These are phyloP conservation scores for Tetrastigma voinierianum DNA, from an alignment of 164 flowering plant species.

Conservation along the genomic window DNA sequence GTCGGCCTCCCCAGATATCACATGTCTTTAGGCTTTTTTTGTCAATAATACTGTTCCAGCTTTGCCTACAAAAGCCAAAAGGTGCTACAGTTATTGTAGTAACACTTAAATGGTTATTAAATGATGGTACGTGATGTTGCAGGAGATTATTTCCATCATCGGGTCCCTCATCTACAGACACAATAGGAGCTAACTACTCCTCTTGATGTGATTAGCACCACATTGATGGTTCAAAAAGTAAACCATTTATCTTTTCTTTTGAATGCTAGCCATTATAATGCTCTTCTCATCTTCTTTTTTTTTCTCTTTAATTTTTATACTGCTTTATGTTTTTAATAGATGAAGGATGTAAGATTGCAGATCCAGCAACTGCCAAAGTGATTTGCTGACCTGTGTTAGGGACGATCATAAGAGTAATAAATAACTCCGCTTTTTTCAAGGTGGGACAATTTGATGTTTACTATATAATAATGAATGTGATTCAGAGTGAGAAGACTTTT, in stretches of 20 bases:
- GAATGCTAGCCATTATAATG: background rate
- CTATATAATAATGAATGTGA: background rate
- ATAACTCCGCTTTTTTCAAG: slow-evolving; percentile 81
- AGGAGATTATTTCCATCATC: background rate
- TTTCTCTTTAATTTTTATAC: background rate
- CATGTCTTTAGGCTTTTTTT: too few relatives aligned
- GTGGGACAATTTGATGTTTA: slow-evolving; percentile 27
- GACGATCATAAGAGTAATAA: slow-evolving; percentile 77
- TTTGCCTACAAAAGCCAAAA: too few relatives aligned
- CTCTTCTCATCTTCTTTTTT: too few relatives aligned
- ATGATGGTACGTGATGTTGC: background rate
- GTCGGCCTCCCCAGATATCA: too few relatives aligned
- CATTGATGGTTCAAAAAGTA: slow-evolving; percentile 97
- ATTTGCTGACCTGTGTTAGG: slow-evolving; percentile 66
- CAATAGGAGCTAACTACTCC: slow-evolving; percentile 97
- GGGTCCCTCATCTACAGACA: slow-evolving; percentile 47
- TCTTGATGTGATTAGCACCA: slow-evolving; percentile 95
- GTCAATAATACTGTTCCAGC: too few relatives aligned
- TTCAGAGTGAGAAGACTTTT: background rate
- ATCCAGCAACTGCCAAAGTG: slow-evolving; percentile 79
- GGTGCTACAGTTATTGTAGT: too few relatives aligned
- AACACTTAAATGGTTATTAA: too few relatives aligned
- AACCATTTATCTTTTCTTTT: background rate
- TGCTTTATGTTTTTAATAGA: background rate
- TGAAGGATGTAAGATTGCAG: slow-evolving; percentile 27